A percentile compares a stretch with the other conserved stretches of the same genome.
These are phyloP conservation scores for Eudorina sp. DNA, from an alignment of 139 green algal genomes.

Conservation along the genomic window DNA sequence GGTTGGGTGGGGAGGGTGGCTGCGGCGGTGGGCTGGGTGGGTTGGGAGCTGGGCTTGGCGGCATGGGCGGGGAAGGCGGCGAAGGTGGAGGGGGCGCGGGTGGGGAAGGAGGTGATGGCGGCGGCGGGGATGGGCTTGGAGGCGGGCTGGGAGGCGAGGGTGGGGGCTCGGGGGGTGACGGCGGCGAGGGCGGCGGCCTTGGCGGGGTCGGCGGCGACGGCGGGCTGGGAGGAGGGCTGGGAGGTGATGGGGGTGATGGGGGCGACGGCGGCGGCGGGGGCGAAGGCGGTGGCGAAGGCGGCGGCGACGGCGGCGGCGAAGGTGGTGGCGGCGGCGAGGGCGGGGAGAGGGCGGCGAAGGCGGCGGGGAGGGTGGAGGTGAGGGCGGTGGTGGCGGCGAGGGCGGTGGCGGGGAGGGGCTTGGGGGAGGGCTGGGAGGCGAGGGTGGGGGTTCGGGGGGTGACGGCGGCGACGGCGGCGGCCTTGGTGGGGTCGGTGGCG, in stretches of 20 bases:
- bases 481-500: no score
- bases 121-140: not conserved
- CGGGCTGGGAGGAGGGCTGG: not conserved
- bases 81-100: not conserved
- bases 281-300: not conserved
- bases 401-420: not conserved
- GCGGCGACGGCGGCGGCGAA: not conserved
- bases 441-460: not conserved
- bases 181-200: not conserved
- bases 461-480: not conserved
- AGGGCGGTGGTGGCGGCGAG: not conserved
- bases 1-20: not conserved
- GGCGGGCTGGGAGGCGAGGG: not conserved
- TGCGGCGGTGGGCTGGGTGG: not conserved
- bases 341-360: not conserved
- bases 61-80: not conserved
- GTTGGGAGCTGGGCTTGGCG: not conserved
- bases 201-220: not conserved
- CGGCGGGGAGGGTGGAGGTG: not conserved
- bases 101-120: not conserved
- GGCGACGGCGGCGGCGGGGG: not conserved
- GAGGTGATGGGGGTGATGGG: not conserved
- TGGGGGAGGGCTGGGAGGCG: not conserved
- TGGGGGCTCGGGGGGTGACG: not conserved
- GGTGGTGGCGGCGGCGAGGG: not conserved